Percentiles rank a stretch among this genome's conserved stretches.
These are phyloP conservation scores for Cladosporium colombiae DNA, from an alignment of 2,329 filamentous ascomycete genomes.

Conservation along the genomic window DNA sequence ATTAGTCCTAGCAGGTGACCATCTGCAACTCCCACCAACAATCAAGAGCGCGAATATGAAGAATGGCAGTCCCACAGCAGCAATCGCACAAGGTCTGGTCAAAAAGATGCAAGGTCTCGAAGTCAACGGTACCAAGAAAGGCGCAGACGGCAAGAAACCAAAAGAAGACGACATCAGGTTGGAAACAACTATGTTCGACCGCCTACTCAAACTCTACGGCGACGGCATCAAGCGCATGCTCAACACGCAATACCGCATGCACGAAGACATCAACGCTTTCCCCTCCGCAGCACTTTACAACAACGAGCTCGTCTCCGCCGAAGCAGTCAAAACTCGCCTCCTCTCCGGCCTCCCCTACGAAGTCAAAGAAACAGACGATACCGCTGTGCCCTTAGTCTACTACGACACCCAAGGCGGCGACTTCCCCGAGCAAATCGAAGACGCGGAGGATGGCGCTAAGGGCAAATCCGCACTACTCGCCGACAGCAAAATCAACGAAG, in stretches of 20 bases:
- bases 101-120: slow-evolving; percentile 23
- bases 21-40: slow-evolving; percentile 89
- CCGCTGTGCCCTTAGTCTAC: slow-evolving; percentile 82
- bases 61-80: neutral
- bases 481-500: slow-evolving; percentile 88
- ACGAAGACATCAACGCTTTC: slow-evolving; percentile 92
- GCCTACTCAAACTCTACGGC: slow-evolving; percentile 80
- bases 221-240: slow-evolving; percentile 87
- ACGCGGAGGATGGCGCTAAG: slow-evolving; percentile 62
- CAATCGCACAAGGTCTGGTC: slow-evolving; percentile 11
- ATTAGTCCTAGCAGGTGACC: slow-evolving; percentile 88
- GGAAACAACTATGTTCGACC: slow-evolving; percentile 90
- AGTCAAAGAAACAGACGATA: slow-evolving; percentile 80
- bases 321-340: slow-evolving; percentile 72
- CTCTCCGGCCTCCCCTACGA: slow-evolving; percentile 77
- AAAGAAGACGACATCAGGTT: slow-evolving; percentile 50
- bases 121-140: slow-evolving; percentile 31
- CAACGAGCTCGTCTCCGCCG: slow-evolving; percentile 75
- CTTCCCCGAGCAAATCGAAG: slow-evolving; percentile 69
- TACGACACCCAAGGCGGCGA: slow-evolving; percentile 95
- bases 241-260: slow-evolving; percentile 97
- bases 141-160: slow-evolving; percentile 45
- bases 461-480: slow-evolving; percentile 58
- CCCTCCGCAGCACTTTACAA: slow-evolving; percentile 89
- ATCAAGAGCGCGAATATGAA: slow-evolving; percentile 61